phyloP scores from a whole-genome alignment of 495 filamentous ascomycete genomes.

The Apiosordaria backusii region DNA sequence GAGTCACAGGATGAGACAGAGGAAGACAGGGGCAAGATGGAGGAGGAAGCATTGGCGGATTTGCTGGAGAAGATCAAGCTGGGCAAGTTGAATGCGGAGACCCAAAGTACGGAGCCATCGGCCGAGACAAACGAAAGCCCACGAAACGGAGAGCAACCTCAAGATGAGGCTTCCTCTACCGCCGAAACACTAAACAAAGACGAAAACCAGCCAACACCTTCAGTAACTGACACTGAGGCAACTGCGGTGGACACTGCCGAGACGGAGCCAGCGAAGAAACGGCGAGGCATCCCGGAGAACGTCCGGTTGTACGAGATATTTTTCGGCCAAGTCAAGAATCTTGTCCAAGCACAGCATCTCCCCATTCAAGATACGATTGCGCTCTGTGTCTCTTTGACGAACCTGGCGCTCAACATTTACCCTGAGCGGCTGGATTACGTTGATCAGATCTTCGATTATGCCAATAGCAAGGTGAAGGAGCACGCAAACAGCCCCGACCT shows the following conservation, averaged over 20 bases:
- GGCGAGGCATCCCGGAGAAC: slow-evolving; percentile 70
- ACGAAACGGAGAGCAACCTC: slow-evolving; percentile 17
- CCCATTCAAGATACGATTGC: slow-evolving; percentile 94
- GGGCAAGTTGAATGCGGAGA: slow-evolving; percentile 53
- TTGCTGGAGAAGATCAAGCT: slow-evolving; percentile 75
- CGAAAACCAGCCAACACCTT: slow-evolving; percentile 38
- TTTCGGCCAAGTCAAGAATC: slow-evolving; percentile 89
- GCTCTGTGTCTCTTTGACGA: slow-evolving; percentile 83
- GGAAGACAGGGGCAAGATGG: slow-evolving; percentile 68
- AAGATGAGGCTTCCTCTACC: slow-evolving; percentile 21
- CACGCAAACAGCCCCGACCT: slow-evolving; percentile 91
- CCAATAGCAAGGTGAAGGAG: slow-evolving; percentile 80
- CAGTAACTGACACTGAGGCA: slow-evolving; percentile 42
- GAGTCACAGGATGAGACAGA: slow-evolving; percentile 70
- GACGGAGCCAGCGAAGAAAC: slow-evolving; percentile 48
- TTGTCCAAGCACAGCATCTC: slow-evolving; percentile 85
- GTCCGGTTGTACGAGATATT: slow-evolving; percentile 96
- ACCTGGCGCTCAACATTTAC: slow-evolving; percentile 92
- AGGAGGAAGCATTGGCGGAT: slow-evolving; percentile 75
- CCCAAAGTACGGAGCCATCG: slow-evolving; percentile 20
- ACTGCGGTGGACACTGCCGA: slow-evolving; percentile 40
- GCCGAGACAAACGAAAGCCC: slow-evolving; percentile 14
- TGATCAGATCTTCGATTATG: slow-evolving; percentile 88
- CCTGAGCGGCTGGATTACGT: slow-evolving; percentile 91
- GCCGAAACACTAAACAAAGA: slow-evolving; percentile 23